Conservation (phyloP, 805 yeast species). For the Wickerhamiella kurtzmanii region DNA sequence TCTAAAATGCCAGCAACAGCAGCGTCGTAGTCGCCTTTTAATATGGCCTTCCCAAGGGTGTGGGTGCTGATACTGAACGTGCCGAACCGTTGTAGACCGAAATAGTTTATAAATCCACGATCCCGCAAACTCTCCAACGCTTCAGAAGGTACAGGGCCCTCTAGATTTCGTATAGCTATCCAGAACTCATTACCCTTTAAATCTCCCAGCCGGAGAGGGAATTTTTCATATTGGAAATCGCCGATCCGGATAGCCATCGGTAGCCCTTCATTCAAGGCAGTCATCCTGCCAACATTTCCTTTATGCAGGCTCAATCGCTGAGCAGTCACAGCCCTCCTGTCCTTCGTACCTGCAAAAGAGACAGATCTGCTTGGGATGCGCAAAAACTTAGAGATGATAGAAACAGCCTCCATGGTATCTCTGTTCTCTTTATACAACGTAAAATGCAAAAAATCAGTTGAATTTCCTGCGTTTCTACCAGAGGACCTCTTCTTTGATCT, state of each 20-base stretch:
- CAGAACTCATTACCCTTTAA: constrained; percentile 78
- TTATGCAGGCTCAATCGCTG: constrained; percentile 62
- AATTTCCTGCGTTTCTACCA: constrained; percentile 41
- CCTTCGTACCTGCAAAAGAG: constrained; percentile 90
- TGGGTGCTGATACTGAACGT: constrained; percentile 91
- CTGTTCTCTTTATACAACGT: constrained; percentile 85
- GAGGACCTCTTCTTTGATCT: constrained; percentile 21
- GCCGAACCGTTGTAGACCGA: constrained; percentile 98
- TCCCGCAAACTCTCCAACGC: constrained; percentile 41
- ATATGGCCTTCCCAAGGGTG: constrained; percentile 57
- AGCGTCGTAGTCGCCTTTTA: constrained; percentile 61
- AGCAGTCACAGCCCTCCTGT: constrained; percentile 88
- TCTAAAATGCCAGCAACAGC: constrained; percentile 70
- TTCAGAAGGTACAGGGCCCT: constrained; percentile 26
- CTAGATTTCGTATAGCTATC: constrained; percentile 59
- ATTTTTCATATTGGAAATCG: constrained; percentile 53
- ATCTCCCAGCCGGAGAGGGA: constrained; percentile 62
- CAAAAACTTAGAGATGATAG: constrained; percentile 55
- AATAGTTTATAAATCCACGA: constrained; percentile 82
- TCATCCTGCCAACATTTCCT: constrained; percentile 49
- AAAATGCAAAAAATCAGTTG: constrained; percentile 56
- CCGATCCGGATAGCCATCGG: constrained; percentile 64
- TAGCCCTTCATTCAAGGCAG: constrained; percentile 59
- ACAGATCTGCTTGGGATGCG: constrained; percentile 59
- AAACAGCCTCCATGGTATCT: constrained; percentile 93